Conservation (phyloP, 768 basidiomycete genomes). For the Rhodotorula diobovata region DNA sequence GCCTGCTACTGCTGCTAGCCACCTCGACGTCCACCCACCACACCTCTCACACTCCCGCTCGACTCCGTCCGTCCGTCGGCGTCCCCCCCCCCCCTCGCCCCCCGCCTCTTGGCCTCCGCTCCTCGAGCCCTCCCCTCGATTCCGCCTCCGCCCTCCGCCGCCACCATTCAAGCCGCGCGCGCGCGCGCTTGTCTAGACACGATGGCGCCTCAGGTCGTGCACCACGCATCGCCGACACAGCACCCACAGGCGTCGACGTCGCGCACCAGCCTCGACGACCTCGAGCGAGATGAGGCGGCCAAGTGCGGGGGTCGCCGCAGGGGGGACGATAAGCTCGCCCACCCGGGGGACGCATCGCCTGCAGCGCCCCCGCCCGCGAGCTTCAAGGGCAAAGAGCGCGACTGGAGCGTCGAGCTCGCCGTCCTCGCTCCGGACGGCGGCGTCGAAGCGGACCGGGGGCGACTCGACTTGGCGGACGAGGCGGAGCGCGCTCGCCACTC, state of each 20-base stretch:
- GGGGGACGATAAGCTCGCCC: background rate
- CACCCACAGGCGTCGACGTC: background rate
- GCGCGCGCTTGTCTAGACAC: no score
- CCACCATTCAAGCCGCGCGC: background rate
- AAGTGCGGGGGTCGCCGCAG: background rate
- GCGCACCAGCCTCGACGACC: background rate
- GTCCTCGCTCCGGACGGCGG: background rate
- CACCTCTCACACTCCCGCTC: no score
- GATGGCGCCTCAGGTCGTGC: background rate
- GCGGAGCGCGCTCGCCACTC: no score
- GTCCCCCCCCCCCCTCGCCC: no score
- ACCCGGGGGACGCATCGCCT: background rate
- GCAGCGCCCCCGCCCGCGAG: background rate
- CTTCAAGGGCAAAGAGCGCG: background rate
- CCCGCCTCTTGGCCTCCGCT: no score
- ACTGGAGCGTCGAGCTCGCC: constrained; percentile 1
- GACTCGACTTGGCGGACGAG: background rate
- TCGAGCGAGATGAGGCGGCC: background rate
- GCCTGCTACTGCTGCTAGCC: no score
- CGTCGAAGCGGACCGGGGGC: no score
- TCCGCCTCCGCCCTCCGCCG: no score
- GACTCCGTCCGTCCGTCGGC: no score
- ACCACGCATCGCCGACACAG: no score
- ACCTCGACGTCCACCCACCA: no score
- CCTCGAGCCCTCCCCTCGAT: no score